A percentile compares a stretch with the other conserved stretches of the same genome.
Conservation (phyloP, 208 protist species). For the Trypanosoma cruzi region DNA sequence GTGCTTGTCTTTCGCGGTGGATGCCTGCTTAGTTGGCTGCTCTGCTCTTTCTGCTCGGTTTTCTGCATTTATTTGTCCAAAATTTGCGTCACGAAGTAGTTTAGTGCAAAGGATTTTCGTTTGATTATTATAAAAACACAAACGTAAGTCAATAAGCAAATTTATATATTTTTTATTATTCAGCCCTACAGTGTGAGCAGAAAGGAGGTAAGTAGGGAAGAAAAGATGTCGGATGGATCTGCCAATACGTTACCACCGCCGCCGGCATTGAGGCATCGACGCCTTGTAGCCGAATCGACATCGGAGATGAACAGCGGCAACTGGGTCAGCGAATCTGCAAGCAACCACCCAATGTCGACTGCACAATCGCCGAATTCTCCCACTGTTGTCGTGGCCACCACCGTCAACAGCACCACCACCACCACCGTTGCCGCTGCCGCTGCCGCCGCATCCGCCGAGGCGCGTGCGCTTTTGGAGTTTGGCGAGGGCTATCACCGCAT, state of each 20-base stretch:
- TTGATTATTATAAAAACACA: neutral
- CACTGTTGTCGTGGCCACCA: too few species aligned
- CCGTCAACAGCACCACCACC: too few species aligned
- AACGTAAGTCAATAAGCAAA: neutral
- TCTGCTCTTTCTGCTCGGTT: too few species aligned
- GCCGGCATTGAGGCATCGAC: neutral
- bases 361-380: too few species aligned
- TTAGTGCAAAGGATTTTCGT: too few species aligned
- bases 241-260: neutral
- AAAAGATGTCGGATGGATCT: neutral
- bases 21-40: too few species aligned
- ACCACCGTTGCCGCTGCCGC: too few species aligned
- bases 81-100: too few species aligned
- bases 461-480: constrained; percentile 17
- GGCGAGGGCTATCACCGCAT: constrained; percentile 65
- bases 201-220: neutral
- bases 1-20: too few species aligned
- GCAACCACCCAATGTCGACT: too few species aligned
- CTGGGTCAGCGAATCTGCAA: neutral
- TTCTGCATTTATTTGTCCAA: too few species aligned
- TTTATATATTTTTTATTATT: neutral
- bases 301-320: neutral
- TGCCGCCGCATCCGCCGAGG: constrained; percentile 2
- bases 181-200: neutral
- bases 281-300: neutral